Conservation (phyloP, 306 rosid species). For the Acacia confusa region DNA sequence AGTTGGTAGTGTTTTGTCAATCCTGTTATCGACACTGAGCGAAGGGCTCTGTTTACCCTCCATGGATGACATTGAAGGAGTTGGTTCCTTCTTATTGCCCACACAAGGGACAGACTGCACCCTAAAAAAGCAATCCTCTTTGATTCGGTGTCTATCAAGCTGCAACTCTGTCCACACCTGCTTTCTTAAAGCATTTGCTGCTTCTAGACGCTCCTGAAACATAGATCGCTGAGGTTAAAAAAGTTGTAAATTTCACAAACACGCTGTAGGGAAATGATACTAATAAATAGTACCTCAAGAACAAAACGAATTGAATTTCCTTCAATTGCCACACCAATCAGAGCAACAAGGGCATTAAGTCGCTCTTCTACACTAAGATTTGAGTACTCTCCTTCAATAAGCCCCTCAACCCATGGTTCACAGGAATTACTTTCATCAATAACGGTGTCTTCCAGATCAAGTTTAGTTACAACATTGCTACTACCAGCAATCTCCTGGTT, state of each 20-base stretch:
- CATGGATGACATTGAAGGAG: constrained; percentile 31
- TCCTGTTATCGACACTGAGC: constrained; percentile 31
- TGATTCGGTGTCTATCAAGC: constrained; percentile 66
- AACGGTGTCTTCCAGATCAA: constrained; percentile 42
- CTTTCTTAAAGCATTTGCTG: constrained; percentile 76
- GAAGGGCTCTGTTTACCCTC: constrained; percentile 46
- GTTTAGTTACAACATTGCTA: constrained; percentile 29
- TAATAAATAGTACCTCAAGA: constrained; percentile 59
- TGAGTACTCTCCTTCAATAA: constrained; percentile 72
- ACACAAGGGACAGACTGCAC: constrained; percentile 32
- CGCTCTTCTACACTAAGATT: constrained; percentile 85
- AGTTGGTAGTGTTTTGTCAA: constrained; percentile 33
- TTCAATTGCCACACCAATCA: constrained; percentile 64
- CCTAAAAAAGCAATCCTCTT: constrained; percentile 54
- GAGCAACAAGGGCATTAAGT: constrained; percentile 63
- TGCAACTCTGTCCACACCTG: constrained; percentile 76
- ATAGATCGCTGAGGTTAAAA: constrained; percentile 16
- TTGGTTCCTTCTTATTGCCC: constrained; percentile 45
- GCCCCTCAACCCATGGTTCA: constrained; percentile 81
- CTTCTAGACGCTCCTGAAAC: constrained; percentile 82
- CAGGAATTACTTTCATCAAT: constrained; percentile 60
- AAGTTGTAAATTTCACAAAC: neutral
- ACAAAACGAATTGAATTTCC: constrained; percentile 65
- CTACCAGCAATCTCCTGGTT: constrained; percentile 34
- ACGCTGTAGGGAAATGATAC: neutral